Conservation (phyloP, 2,329 filamentous ascomycete species). For the Arachnopeziza araneosa region DNA sequence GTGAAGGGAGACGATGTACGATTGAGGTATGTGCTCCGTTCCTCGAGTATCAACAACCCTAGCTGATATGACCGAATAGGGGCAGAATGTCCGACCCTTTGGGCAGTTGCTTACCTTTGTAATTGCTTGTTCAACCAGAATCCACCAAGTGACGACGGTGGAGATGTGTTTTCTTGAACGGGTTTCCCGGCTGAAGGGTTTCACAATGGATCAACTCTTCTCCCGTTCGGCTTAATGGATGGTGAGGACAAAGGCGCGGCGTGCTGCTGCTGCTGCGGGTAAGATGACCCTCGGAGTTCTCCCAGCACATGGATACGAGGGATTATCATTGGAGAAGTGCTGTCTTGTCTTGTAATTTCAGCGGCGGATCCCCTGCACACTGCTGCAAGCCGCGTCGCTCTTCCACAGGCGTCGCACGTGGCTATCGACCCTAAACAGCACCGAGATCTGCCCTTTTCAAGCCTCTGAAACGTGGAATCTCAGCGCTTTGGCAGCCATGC, state of each 20-base stretch:
- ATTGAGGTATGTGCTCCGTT: neutral
- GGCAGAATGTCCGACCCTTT: neutral
- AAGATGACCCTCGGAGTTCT: too few species aligned
- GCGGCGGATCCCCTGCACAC: neutral
- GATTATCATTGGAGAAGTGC: too few species aligned
- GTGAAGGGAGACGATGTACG: neutral
- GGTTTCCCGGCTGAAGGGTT: neutral
- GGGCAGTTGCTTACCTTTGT: neutral
- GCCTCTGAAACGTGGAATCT: conserved; percentile 4
- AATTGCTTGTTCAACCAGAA: neutral
- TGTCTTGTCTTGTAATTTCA: neutral
- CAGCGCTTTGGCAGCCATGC: neutral
- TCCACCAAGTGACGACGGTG: neutral
- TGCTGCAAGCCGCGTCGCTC: neutral
- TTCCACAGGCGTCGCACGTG: conserved; percentile 1
- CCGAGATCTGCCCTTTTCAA: neutral
- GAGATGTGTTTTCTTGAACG: neutral
- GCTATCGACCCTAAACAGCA: neutral
- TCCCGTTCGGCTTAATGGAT: neutral
- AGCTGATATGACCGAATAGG: neutral
- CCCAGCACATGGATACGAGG: too few species aligned
- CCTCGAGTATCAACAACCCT: neutral
- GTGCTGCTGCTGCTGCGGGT: too few species aligned
- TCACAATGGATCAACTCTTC: neutral
- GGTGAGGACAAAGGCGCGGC: too few species aligned